Conservation (phyloP, 2,329 filamentous ascomycete species). For the Periglandula ipomoeae region DNA sequence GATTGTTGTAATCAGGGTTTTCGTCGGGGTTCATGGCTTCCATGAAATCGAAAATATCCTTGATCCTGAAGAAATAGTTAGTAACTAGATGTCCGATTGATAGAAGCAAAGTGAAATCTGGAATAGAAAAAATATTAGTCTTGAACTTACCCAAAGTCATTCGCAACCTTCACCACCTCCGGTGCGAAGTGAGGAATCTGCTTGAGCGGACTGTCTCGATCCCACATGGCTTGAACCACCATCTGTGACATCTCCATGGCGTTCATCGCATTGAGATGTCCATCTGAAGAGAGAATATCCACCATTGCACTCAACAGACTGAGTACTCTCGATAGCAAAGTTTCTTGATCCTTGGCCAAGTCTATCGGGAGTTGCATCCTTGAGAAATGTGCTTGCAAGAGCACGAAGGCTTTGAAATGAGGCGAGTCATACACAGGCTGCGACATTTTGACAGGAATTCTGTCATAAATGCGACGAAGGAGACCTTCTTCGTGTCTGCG, state of each 20-base stretch:
- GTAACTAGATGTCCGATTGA: constrained; percentile 10
- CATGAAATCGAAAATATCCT: constrained; percentile 96
- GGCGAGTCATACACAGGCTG: constrained; percentile 82
- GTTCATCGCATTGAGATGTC: constrained; percentile 92
- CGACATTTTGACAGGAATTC: constrained; percentile 90
- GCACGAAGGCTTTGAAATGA: constrained; percentile 96
- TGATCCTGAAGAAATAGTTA: constrained; percentile 51
- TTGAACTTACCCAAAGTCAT: constrained; percentile 58
- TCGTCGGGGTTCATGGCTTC: constrained; percentile 96
- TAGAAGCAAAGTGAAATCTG: neutral
- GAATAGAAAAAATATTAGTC: neutral
- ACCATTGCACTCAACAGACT: constrained; percentile 86
- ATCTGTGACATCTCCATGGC: constrained; percentile 99
- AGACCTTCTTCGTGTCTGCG: constrained; percentile 84
- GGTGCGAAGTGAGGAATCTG: constrained; percentile 93
- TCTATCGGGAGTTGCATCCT: constrained; percentile 95
- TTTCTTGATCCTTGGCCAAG: constrained; percentile 89
- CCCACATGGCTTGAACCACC: constrained; percentile 99
- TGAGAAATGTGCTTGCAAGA: constrained; percentile 94
- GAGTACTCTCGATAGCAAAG: constrained; percentile 74
- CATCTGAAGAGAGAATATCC: constrained; percentile 90
- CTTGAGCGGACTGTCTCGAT: constrained; percentile 91
- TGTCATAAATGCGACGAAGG: constrained; percentile 86
- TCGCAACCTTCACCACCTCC: constrained; percentile 73
- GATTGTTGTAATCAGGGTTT: constrained; percentile 68